A percentile compares a stretch with the other conserved stretches of the same genome.
phyloP scores from a whole-genome alignment of 305 asterid species.

The Solanum hybrid region DNA sequence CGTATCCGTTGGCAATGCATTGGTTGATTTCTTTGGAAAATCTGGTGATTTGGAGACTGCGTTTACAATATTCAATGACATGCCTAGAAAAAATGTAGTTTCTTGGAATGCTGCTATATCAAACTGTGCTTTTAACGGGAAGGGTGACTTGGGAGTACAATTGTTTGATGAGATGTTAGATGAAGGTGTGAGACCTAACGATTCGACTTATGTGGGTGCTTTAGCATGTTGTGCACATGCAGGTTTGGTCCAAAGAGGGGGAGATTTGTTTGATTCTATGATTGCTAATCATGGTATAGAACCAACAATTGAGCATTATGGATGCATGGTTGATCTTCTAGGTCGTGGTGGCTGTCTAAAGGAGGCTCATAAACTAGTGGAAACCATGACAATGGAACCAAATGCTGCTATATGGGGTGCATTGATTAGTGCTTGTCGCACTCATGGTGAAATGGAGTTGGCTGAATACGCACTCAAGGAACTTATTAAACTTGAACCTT shows the following conservation, averaged over 20 bases:
- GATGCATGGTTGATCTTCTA: slow-evolving; percentile 61
- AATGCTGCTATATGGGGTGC: slow-evolving; percentile 66
- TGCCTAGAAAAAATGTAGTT: slow-evolving; percentile 39
- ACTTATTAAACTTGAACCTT: slow-evolving; percentile 47
- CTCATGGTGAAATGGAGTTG: slow-evolving; percentile 35
- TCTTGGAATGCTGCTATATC: slow-evolving; percentile 55
- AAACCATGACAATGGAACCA: slow-evolving; percentile 44
- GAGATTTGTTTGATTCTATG: slow-evolving; percentile 42
- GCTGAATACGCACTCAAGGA: slow-evolving; percentile 51
- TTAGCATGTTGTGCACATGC: slow-evolving; percentile 62
- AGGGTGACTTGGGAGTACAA: slow-evolving; percentile 39
- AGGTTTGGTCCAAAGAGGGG: slow-evolving; percentile 46
- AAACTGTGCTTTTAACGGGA: slow-evolving; percentile 50
- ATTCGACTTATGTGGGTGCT: slow-evolving; percentile 46
- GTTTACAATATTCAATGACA: slow-evolving; percentile 23
- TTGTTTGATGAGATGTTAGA: slow-evolving; percentile 48
- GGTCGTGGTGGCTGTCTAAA: slow-evolving; percentile 49
- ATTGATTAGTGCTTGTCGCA: slow-evolving; percentile 45
- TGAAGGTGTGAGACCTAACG: slow-evolving; percentile 31
- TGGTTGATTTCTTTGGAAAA: slow-evolving; percentile 50
- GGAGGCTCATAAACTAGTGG: slow-evolving; percentile 44
- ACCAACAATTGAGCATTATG: slow-evolving; percentile 55
- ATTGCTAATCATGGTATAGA: slow-evolving; percentile 16
- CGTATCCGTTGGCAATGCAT: slow-evolving; percentile 45
- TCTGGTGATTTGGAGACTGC: slow-evolving; percentile 42